These are phyloP conservation scores for Xylaria cubensis DNA, from an alignment of 495 filamentous ascomycete genomes.

Conservation along the genomic window DNA sequence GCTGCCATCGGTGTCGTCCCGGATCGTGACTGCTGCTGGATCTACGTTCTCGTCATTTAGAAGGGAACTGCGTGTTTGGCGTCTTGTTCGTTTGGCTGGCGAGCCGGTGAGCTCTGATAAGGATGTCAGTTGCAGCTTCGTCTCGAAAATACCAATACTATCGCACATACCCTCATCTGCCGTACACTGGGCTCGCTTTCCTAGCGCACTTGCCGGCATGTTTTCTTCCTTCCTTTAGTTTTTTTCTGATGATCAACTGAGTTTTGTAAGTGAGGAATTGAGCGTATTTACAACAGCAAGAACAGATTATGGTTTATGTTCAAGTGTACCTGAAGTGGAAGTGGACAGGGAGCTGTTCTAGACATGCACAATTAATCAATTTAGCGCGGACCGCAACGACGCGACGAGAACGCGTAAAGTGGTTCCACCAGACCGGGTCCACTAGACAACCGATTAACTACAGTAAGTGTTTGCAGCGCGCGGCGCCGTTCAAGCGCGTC, in stretches of 20 bases:
- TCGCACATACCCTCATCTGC: slow-evolving; percentile 62
- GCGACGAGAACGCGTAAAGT: slow-evolving; percentile 41
- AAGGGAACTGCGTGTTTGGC: slow-evolving; percentile 49
- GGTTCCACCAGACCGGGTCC: slow-evolving; percentile 4
- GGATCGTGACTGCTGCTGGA: slow-evolving; percentile 50
- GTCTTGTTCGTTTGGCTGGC: slow-evolving; percentile 68
- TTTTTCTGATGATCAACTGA: neutral
- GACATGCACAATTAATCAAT: slow-evolving; percentile 26
- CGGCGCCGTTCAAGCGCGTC: neutral
- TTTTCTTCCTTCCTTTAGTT: slow-evolving; percentile 26
- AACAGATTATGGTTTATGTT: neutral
- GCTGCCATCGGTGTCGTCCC: slow-evolving; percentile 48
- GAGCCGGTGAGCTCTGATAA: slow-evolving; percentile 35
- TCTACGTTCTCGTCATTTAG: slow-evolving; percentile 58
- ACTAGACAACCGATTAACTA: neutral
- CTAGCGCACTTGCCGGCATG: slow-evolving; percentile 71
- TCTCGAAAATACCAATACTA: slow-evolving; percentile 24
- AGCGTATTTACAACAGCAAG: neutral
- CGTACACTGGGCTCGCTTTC: slow-evolving; percentile 73
- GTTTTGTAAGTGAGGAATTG: neutral
- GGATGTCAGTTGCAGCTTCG: slow-evolving; percentile 44
- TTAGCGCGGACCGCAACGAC: slow-evolving; percentile 36
- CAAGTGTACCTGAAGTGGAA: slow-evolving; percentile 9
- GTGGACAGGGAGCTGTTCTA: slow-evolving; percentile 17
- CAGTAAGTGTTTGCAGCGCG: slow-evolving; percentile 12